Evolutionary conservation across 768 basidiomycete genomes (phyloP), one percentile per base, ranked within the genome.

Genomic region (Naganishia onofrii): DNA sequence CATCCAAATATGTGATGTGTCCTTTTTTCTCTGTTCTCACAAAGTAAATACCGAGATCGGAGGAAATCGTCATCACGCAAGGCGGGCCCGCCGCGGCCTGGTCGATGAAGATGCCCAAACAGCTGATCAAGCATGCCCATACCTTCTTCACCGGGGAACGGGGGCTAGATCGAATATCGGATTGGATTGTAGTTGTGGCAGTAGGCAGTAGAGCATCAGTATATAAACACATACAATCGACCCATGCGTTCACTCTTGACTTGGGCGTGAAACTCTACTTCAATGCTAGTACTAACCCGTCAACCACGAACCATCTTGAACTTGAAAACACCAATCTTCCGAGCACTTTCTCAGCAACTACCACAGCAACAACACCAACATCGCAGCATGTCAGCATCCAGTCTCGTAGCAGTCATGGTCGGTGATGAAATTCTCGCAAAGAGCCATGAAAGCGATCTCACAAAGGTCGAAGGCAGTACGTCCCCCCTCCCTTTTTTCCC

Each of bases 391-490:
- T 69, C 68, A 28, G 68, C 68, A 32, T 69, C 68, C 15, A 51
- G 56, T 28, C 34, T 58, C 19, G 38, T 77, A 9, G 77, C 77
- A 26, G 70, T 77, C 23, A 72, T 73, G 60, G 68, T 80, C 15
- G 73, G 69, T 17, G 74, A 77, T 68, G 76, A 76, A 70, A 56
- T 75, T 51, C 70, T 80, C 26, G 76, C 70, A 23, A 58, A 75
- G 32, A 73, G 73, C 29, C 69, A 69, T 65, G 77, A 75, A 26
- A 74, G 70, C n/a, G 77, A 80, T 71, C 60, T 77, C n/a, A 58
- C 68, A 32, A 70, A 73, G 26, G 79, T 80, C 55, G 79, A 75
- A 60, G 65, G 67, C 36, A 72, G 74, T 66, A 66, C 66, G 70
- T 71, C 17, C 34, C 51, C 36, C 34, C 10, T 15, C 23, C 4